Evolutionary conservation across 2,329 filamentous ascomycete genomes (phyloP), one percentile per base, ranked within the genome.

Genomic region (Aspergillus brunneoviolaceus): DNA sequence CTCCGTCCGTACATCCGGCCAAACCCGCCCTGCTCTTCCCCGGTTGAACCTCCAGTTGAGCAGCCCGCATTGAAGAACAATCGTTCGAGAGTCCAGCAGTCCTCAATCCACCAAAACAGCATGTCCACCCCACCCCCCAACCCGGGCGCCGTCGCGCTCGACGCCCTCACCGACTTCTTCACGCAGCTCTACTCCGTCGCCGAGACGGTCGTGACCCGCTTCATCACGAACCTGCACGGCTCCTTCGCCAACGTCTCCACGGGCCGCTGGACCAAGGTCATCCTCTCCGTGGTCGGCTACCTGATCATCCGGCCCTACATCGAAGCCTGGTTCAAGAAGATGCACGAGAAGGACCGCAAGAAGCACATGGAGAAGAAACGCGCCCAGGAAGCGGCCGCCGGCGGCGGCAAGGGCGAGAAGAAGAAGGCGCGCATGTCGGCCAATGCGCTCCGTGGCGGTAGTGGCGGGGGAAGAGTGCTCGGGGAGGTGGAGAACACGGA

Each of bases 241-340:
- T 77, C 80, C 49, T 77, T 83, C 68, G 72, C 76, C 29, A 68
- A 75, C 29, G 76, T 84, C 65, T 75, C 73, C 50, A 60, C 73
- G 35, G 71, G 76, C 60, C 80, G 81, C 66, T 84, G 79, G 76
- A 78, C 95, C 68, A 89, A 91, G 51, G 82, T 95, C 60, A 76
- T 91, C 66, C 82, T 87, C 65, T 84, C 92, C 62, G 84, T 92
- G 21, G 85, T 91, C 69, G 87, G 85, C 58, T 96, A 94, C 79
- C 72, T 87, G 64, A 83, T 95, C 55, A 69, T 92, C 25, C 87
- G 91, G 1, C 90, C 90, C 0, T 92, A 91, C 73, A 75, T 93
- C 55, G 82, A 93, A 69, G 89, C 88, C 70, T 76, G 86, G 42
- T 87, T 86, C 67, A 85, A 82, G 61, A 85, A 84, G 68, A 76